Conservation (phyloP, 352 stramenopile genomes). For the Phytophthora foliorum region DNA sequence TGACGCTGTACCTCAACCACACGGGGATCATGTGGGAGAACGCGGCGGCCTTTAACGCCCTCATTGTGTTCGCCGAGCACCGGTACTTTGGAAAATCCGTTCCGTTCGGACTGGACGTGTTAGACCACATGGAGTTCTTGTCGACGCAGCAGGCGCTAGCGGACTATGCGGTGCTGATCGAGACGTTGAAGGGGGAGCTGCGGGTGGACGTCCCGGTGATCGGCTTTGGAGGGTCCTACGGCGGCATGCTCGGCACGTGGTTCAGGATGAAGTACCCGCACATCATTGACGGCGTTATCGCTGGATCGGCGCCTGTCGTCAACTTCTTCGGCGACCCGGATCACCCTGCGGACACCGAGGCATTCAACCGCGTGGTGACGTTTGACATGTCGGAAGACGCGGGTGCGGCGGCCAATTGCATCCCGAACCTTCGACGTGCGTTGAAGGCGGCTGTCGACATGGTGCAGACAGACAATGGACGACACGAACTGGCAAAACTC, state of each 20-base stretch:
- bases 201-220: conserved; percentile 62
- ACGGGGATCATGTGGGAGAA: conserved; percentile 84
- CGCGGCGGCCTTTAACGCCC: conserved; percentile 61
- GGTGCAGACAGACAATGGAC: conserved; percentile 27
- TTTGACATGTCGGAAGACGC: conserved; percentile 52
- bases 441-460: conserved; percentile 24
- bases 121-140: conserved; percentile 78
- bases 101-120: conserved; percentile 55
- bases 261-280: conserved; percentile 83
- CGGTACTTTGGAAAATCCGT: conserved; percentile 85
- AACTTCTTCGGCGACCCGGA: conserved; percentile 58
- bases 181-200: conserved; percentile 51
- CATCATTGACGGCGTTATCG: conserved; percentile 72
- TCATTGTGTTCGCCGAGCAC: conserved; percentile 83
- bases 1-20: conserved; percentile 73
- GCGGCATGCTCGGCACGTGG: conserved; percentile 81
- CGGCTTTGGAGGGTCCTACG: conserved; percentile 83
- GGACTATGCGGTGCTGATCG: conserved; percentile 74
- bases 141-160: conserved; percentile 86
- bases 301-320: conserved; percentile 70
- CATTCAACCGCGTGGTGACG: conserved; percentile 52
- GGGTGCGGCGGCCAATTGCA: conserved; percentile 45
- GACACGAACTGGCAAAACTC: conserved; percentile 30
- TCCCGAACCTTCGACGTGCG: conserved; percentile 44
- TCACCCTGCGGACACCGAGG: conserved; percentile 49